These are phyloP conservation scores for Ganoderma multipileum DNA, from an alignment of 1,284 basidiomycete genomes.

Conservation along the genomic window DNA sequence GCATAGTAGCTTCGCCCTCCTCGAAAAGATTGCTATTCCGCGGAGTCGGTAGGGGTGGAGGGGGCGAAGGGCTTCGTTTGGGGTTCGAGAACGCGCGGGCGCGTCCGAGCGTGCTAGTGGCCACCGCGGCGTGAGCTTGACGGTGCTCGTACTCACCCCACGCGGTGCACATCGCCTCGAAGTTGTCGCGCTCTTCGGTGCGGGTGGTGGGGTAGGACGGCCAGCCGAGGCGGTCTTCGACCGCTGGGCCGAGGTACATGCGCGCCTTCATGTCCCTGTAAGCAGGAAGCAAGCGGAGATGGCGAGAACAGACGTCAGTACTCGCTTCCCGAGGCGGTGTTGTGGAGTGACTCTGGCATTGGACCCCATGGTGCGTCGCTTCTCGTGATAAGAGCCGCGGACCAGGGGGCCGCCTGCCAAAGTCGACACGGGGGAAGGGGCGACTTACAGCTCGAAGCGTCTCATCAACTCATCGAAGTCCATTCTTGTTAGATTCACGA, in stretches of 20 bases:
- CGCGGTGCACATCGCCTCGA: slow-evolving; percentile 59
- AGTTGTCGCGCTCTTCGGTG: slow-evolving; percentile 55
- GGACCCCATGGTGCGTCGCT: slow-evolving; percentile 10
- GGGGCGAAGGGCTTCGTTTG: slow-evolving; percentile 9
- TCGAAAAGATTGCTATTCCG: slow-evolving; percentile 1
- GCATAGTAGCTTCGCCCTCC: not conserved
- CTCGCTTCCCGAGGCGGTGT: slow-evolving; percentile 3
- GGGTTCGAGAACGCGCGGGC: slow-evolving; percentile 6
- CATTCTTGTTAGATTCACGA: slow-evolving; percentile 56
- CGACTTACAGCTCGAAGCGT: slow-evolving; percentile 65
- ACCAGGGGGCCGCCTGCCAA: slow-evolving; percentile 12
- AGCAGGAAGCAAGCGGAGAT: slow-evolving; percentile 8
- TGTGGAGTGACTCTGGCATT: slow-evolving; percentile 10
- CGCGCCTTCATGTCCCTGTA: slow-evolving; percentile 70
- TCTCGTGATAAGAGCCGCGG: slow-evolving; percentile 12
- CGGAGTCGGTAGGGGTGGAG: slow-evolving; percentile 4
- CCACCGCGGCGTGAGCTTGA: slow-evolving; percentile 10
- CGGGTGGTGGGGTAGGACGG: slow-evolving; percentile 41
- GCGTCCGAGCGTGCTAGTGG: slow-evolving; percentile 4
- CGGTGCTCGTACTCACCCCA: slow-evolving; percentile 52
- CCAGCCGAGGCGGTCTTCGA: slow-evolving; percentile 59
- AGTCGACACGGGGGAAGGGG: slow-evolving; percentile 10
- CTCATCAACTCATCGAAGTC: slow-evolving; percentile 63
- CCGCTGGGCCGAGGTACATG: slow-evolving; percentile 51
- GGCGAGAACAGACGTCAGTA: slow-evolving; percentile 14